Percentiles rank a stretch among this genome's conserved stretches.
Conservation (phyloP, 2,329 filamentous ascomycete species). For the Pseudopithomyces chartarum region DNA sequence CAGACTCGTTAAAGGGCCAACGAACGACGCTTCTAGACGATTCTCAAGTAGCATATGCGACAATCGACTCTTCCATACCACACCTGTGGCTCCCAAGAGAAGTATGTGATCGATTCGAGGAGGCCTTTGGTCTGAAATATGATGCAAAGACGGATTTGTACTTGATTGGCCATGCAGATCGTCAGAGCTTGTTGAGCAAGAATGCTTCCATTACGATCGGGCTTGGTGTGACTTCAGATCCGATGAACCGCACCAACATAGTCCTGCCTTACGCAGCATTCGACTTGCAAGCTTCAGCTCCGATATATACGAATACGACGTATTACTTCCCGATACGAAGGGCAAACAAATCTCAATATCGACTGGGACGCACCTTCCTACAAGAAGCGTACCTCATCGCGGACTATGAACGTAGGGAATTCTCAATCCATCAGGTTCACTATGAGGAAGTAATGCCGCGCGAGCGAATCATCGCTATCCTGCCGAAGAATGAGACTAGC, state of each 20-base stretch:
- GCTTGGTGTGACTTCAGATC: slow-evolving; percentile 29
- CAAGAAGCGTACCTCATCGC: slow-evolving; percentile 63
- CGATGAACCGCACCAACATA: slow-evolving; percentile 41
- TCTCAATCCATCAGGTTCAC: slow-evolving; percentile 45
- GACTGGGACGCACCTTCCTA: slow-evolving; percentile 68
- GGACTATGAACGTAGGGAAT: slow-evolving; percentile 49
- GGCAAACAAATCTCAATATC: slow-evolving; percentile 58
- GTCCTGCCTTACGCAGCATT: slow-evolving; percentile 53
- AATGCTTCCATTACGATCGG: slow-evolving; percentile 42
- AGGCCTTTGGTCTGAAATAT: slow-evolving; percentile 43
- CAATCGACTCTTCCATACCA: slow-evolving; percentile 44
- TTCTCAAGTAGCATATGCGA: slow-evolving; percentile 18
- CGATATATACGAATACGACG: slow-evolving; percentile 63
- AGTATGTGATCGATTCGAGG: slow-evolving; percentile 44
- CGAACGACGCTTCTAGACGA: slow-evolving; percentile 26
- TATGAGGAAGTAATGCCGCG: too few relatives aligned
- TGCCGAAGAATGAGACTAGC: too few relatives aligned
- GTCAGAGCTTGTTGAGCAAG: slow-evolving; percentile 20
- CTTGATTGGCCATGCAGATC: slow-evolving; percentile 36
- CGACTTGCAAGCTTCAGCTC: slow-evolving; percentile 52
- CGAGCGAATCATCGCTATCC: too few relatives aligned
- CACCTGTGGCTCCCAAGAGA: slow-evolving; percentile 44
- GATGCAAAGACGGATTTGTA: slow-evolving; percentile 41
- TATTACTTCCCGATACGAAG: slow-evolving; percentile 70
- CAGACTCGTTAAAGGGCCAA: slow-evolving; percentile 15